Base-by-base conservation (phyloP, 2,329 filamentous ascomycete species). In the Neoarthrinium moseri region DNA sequence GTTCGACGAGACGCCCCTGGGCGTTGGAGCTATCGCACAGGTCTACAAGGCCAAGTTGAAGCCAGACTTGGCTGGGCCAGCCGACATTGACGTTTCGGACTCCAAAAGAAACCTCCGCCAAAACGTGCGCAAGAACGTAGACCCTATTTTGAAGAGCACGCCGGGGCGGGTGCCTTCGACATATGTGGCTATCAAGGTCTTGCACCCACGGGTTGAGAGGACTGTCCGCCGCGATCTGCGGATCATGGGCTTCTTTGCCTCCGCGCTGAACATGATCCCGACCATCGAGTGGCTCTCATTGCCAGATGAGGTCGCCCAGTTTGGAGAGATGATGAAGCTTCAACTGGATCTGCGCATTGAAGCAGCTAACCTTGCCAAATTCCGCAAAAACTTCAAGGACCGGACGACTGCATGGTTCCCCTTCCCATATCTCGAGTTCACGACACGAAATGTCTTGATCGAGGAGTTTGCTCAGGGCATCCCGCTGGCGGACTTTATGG, bases 301-400 rank as follows among this genome's bases (percentile, higher is more conserved):
- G 7, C 94, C 94, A 0, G 92, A 96, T 56, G 94, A 99, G 64
- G 94, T 97, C 3, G 70, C 77, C 12, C 91, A 97, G 60, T 99
- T 99, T 61, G 92, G 91, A 20, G 88, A 95, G 62, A 99, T 99
- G 94, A 99, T 99, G 94, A 86, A 86, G 58, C 74, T 97, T n/a
- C 94, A 99, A 64, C 76, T 99, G 3, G 94, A 99, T 66, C 77
- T 99, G 27, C 86, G 94, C 43, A 97, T 97, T 50, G 94, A 99
- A 66, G 87, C 91, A 2, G 87, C 91, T 29, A 99, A 99, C 58
- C 74, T 99, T 3, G 84, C 85, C 18, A 83, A 86, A 12, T 97
- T 99, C 73, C 84, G 94, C 43, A 85, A 86, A 57, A 89, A 96
- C 63, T 99, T 99, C 74, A 88, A 86, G 57, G 80, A 90, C 48